Evolutionary conservation across 179 eudicot species (phyloP).

Genomic region (Monotropa hypopitys): DNA sequence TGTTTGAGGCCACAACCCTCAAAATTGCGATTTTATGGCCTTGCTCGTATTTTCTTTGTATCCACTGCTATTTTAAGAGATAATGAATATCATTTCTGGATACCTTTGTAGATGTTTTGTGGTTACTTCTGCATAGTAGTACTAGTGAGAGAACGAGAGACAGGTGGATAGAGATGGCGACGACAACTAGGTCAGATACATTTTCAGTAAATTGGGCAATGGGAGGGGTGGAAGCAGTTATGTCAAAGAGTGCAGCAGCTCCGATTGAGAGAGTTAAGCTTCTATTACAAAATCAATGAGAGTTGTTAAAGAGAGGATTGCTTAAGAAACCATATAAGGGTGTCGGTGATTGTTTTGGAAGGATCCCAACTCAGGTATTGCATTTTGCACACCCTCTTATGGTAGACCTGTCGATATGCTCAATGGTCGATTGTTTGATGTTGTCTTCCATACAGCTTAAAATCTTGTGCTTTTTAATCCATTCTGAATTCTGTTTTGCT

Average conservation of each 20-base stretch:
- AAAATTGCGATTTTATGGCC: not conserved
- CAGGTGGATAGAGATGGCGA: conserved; percentile 7
- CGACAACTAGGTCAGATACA: conserved; percentile 33
- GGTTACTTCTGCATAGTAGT: conserved; percentile 1
- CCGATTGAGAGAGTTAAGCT: conserved; percentile 88
- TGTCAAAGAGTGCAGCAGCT: conserved; percentile 67
- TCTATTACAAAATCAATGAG: conserved; percentile 81
- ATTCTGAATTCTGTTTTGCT: not conserved
- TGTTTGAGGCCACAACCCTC: no score
- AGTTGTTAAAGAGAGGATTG: conserved; percentile 59
- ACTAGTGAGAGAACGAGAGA: conserved; percentile 5
- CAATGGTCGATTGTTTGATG: not conserved
- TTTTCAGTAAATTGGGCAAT: conserved; percentile 62
- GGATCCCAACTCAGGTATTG: conserved; percentile 84
- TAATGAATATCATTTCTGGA: not conserved
- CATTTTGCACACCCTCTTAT: not conserved
- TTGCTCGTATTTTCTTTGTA: not conserved
- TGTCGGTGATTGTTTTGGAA: conserved; percentile 49
- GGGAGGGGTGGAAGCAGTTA: conserved; percentile 69
- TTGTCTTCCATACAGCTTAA: not conserved
- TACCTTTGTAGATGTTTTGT: not conserved
- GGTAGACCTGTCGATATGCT: not conserved
- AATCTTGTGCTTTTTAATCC: not conserved
- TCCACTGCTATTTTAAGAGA: not conserved
- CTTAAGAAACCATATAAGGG: conserved; percentile 59